A percentile compares a stretch with the other conserved stretches of the same genome.
Conservation (phyloP, 106 monocot species). For the Platanthera zijinensis region DNA sequence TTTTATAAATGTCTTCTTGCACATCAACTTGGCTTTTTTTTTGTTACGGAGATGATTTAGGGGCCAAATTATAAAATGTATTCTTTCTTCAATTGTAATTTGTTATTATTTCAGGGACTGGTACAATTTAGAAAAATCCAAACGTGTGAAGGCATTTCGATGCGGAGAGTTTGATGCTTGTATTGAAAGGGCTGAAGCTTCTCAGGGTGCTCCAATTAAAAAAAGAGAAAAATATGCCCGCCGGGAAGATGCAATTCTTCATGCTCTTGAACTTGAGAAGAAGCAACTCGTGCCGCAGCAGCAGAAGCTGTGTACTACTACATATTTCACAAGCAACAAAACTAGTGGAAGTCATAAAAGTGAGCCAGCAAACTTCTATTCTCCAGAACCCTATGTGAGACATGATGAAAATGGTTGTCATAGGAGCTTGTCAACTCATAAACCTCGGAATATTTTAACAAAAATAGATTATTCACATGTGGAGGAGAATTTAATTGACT, state of each 20-base stretch:
- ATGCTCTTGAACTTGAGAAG: constrained; percentile 90
- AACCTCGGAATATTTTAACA: constrained; percentile 20
- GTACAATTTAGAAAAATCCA: constrained; percentile 98
- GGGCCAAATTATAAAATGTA: not conserved
- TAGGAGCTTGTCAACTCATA: constrained; percentile 19
- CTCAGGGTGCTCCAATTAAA: constrained; percentile 68
- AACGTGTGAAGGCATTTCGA: constrained; percentile 89
- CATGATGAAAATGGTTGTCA: constrained; percentile 22
- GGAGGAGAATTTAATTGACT: constrained; percentile 16
- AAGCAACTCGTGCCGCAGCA: constrained; percentile 37
- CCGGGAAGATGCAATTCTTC: constrained; percentile 95
- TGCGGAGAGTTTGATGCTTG: constrained; percentile 98
- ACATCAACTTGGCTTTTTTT: not conserved
- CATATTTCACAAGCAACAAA: constrained; percentile 23
- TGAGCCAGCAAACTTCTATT: constrained; percentile 16
- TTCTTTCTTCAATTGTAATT: not conserved
- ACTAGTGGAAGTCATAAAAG: constrained; percentile 15
- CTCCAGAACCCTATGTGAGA: constrained; percentile 19
- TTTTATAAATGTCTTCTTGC: not conserved
- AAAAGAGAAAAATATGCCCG: constrained; percentile 98
- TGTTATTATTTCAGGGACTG: constrained; percentile 60
- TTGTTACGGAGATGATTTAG: not conserved
- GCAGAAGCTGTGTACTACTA: constrained; percentile 13
- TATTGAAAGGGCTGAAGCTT: constrained; percentile 89
- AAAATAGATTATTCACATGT: constrained; percentile 16